A percentile compares a stretch with the other conserved stretches of the same genome.
phyloP scores from a whole-genome alignment of 2,329 filamentous ascomycete genomes.

The Blastomyces emzantsi region DNA sequence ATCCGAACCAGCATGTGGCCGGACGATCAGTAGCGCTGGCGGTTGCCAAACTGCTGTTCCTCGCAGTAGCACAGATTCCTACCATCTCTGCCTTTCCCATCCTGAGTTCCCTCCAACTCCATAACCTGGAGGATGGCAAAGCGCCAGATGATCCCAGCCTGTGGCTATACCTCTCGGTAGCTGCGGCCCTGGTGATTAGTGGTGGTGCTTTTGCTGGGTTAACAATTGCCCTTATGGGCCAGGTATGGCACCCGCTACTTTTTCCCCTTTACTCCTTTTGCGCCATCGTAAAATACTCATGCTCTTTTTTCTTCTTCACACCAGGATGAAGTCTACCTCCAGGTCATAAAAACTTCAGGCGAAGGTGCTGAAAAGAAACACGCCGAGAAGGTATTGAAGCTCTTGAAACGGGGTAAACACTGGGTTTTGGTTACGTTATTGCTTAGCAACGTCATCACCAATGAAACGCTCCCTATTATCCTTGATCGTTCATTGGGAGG shows the following conservation, averaged over 20 bases:
- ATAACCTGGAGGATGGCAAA: conserved; percentile 35
- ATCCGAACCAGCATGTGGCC: conserved; percentile 27
- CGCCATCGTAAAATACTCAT: not conserved
- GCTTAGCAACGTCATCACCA: conserved; percentile 94
- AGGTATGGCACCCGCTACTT: conserved; percentile 32
- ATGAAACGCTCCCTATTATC: conserved; percentile 92
- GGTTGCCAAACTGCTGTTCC: conserved; percentile 34
- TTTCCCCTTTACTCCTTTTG: not conserved
- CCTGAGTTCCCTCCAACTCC: conserved; percentile 18
- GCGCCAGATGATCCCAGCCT: conserved; percentile 54
- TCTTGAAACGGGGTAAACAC: conserved; percentile 85
- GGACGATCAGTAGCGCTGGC: conserved; percentile 33
- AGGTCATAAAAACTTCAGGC: conserved; percentile 80
- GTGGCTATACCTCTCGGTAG: conserved; percentile 73
- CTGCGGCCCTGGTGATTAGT: conserved; percentile 69
- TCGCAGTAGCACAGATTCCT: conserved; percentile 32
- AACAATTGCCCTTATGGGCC: conserved; percentile 60
- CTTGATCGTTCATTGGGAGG: conserved; percentile 89
- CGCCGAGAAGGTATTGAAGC: conserved; percentile 66
- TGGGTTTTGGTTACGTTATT: conserved; percentile 95
- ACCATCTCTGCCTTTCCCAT: conserved; percentile 32
- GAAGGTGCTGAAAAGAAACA: conserved; percentile 80
- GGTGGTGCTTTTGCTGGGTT: conserved; percentile 92
- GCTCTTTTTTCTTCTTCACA: not conserved
- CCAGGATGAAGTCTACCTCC: conserved; percentile 91